phyloP scores from a whole-genome alignment of 805 yeast species.

The Metschnikowia colocasiae region DNA sequence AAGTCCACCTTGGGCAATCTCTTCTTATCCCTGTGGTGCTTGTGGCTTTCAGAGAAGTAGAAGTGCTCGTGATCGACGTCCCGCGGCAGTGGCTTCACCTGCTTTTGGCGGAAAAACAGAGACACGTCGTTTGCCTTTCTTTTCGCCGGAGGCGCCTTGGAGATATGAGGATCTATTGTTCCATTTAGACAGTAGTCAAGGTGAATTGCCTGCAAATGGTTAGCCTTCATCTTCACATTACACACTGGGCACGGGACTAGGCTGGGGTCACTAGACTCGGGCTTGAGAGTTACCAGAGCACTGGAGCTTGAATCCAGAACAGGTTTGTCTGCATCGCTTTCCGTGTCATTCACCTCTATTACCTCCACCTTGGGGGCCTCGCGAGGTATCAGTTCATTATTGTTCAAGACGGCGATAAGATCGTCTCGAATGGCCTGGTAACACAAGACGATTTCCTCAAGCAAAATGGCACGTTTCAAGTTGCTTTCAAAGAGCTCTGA shows the following conservation, averaged over 20 bases:
- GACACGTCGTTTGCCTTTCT: constrained; percentile 24
- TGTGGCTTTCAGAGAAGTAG: constrained; percentile 29
- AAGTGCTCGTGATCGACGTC: constrained; percentile 24
- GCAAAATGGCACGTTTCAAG: constrained; percentile 58
- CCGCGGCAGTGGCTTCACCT: constrained; percentile 7
- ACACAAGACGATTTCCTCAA: constrained; percentile 68
- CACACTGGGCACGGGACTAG: constrained; percentile 70
- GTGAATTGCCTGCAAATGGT: constrained; percentile 54
- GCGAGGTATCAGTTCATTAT: not conserved
- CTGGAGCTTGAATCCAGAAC: not conserved
- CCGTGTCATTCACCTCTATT: constrained; percentile 16
- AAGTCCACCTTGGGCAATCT: constrained; percentile 65
- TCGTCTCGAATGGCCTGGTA: constrained; percentile 27
- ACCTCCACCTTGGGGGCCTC: constrained; percentile 11
- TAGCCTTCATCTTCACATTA: constrained; percentile 48
- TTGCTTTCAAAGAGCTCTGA: constrained; percentile 66
- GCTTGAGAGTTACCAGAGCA: not conserved
- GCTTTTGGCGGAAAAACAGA: constrained; percentile 26
- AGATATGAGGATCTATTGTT: constrained; percentile 15
- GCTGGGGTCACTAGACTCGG: constrained; percentile 6
- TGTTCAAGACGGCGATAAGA: constrained; percentile 11
- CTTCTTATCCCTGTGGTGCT: constrained; percentile 27
- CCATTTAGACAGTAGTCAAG: constrained; percentile 57
- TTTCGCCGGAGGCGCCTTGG: constrained; percentile 5
- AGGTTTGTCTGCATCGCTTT: not conserved